Evolutionary conservation across 2,329 filamentous ascomycete genomes (phyloP).

Genomic region (Leptodontidium sp.): DNA sequence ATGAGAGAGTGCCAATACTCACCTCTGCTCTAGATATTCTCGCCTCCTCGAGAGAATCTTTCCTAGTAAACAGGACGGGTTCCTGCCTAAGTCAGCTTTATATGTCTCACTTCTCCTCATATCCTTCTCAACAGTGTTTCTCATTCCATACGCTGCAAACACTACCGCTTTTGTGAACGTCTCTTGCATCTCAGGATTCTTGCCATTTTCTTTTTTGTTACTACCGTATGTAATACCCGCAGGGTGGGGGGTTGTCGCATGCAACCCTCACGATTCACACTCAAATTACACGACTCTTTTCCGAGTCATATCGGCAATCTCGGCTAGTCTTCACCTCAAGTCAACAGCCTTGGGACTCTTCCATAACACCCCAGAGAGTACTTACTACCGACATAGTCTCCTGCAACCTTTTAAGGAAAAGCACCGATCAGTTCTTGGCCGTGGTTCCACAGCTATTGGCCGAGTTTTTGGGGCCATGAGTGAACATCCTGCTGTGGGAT

Average conservation of each 20-base stretch:
- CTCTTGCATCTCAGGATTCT: conserved; percentile 47
- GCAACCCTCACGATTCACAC: conserved; percentile 50
- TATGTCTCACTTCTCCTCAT: conserved; percentile 48
- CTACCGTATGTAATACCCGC: conserved; percentile 57
- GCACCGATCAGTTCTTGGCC: conserved; percentile 54
- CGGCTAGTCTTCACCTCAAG: conserved; percentile 56
- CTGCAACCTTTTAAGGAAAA: conserved; percentile 56
- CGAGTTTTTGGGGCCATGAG: conserved; percentile 58
- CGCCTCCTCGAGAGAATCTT: conserved; percentile 49
- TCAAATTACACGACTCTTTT: conserved; percentile 57
- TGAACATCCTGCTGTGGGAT: conserved; percentile 65
- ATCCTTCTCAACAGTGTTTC: conserved; percentile 50
- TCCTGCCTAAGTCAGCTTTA: conserved; percentile 51
- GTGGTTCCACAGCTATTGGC: conserved; percentile 54
- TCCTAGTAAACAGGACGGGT: conserved; percentile 54
- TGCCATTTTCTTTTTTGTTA: conserved; percentile 57
- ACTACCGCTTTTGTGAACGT: conserved; percentile 52
- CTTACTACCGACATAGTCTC: conserved; percentile 58
- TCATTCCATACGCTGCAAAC: conserved; percentile 52
- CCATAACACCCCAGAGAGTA: conserved; percentile 56
- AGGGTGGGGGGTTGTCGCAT: conserved; percentile 57
- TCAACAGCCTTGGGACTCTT: conserved; percentile 54
- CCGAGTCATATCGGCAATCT: conserved; percentile 54
- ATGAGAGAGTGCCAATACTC: not conserved
- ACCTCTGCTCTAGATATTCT: conserved; percentile 37